Evolutionary conservation across 768 basidiomycete genomes (phyloP), one percentile per base, ranked within the genome.

Genomic region (Lyophyllum semitale): DNA sequence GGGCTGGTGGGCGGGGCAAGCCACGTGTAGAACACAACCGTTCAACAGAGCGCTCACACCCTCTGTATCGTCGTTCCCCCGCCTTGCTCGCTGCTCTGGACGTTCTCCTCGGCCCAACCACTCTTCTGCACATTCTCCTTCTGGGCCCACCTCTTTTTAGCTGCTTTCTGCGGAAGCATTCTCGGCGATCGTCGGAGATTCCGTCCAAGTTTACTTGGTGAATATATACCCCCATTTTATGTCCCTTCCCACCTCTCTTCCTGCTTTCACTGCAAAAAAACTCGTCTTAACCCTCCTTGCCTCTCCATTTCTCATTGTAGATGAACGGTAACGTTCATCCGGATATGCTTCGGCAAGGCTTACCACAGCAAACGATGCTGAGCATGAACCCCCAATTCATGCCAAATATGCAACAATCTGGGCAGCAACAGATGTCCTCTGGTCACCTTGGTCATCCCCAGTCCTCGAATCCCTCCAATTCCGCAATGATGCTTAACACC

Each of bases 311-410:
- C 45, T 22, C 41, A 12, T 42, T 33, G 22, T 56, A 64, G 66
- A 85, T 85, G 82, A 85, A 83, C 70, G 65, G 67, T 33, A 66
- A 67, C 76, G 66, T 71, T 62, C 81, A 77, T 51, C 68, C 66
- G 58, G 78, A 84, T 60, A 73, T 84, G 72, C 60, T 84, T 48
- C 78, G 80, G 59, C 62, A 72, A 55, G 73, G 72, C 67, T 76
- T 76, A 65, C 70, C 78, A 57, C 63, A 59, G 45, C 11, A 54
- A 54, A 54, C 71, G 48, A 76, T 82, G 70, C 67, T 76, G 41
- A 63, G 67, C 32, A 66, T 73, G 55, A 62, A 61, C 41, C 58
- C 70, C 2, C 63, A 70, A 25, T 74, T 73, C 59, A 66, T 73
- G 56, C 74, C 68, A 48, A 75, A 74, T 51, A 76, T 78, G 38